These are phyloP conservation scores for Chrysosporium keratinophilum DNA, from an alignment of 2,329 filamentous ascomycete species.

Conservation along the genomic window DNA sequence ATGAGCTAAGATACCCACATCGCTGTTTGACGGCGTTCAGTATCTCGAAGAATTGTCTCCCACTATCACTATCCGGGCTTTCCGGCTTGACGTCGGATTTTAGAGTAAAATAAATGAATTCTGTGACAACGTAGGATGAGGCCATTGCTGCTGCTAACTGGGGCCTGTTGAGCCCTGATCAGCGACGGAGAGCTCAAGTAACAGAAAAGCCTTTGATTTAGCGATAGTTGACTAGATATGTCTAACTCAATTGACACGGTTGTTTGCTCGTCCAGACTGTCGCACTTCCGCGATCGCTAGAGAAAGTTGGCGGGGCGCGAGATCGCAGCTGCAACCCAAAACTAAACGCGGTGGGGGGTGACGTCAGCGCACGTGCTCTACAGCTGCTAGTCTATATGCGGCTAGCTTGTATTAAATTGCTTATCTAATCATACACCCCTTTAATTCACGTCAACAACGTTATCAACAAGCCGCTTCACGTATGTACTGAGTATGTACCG, in stretches of 20 bases:
- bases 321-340: not conserved
- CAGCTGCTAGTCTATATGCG: not conserved
- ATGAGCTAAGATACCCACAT: slow-evolving; percentile 27
- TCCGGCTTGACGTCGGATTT: slow-evolving; percentile 31
- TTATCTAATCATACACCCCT: too few species aligned
- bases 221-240: too few species aligned
- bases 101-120: slow-evolving; percentile 32
- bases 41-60: slow-evolving; percentile 23
- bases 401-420: too few species aligned
- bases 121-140: slow-evolving; percentile 18
- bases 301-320: not conserved
- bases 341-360: not conserved
- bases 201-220: too few species aligned
- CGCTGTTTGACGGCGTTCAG: slow-evolving; percentile 26
- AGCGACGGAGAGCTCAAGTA: too few species aligned
- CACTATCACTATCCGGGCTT: slow-evolving; percentile 27
- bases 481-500: too few species aligned
- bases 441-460: too few species aligned
- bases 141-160: not conserved
- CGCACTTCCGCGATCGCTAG: not conserved
- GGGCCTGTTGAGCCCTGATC: not conserved
- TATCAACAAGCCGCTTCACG: too few species aligned
- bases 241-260: not conserved
- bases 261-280: not conserved
- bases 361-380: not conserved